Conservation (phyloP, 2,329 filamentous ascomycete species). For the Pseudocercospora pini-densiflorae region DNA sequence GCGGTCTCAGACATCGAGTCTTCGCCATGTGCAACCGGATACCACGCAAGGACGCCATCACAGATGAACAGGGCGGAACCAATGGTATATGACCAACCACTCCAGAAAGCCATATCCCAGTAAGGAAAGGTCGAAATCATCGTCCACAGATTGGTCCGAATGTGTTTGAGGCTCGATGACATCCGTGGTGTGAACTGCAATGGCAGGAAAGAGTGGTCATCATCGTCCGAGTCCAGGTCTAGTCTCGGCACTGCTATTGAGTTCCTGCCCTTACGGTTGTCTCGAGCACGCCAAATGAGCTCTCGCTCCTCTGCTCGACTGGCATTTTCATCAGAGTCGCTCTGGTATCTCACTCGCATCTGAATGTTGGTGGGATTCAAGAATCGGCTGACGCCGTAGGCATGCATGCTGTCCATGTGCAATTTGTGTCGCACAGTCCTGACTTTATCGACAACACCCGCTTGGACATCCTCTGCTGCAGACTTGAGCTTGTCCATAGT, state of each 20-base stretch:
- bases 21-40: constrained; percentile 27
- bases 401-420: constrained; percentile 21
- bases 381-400: constrained; percentile 19
- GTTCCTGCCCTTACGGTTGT: constrained; percentile 33
- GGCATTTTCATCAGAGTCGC: constrained; percentile 15
- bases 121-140: constrained; percentile 38
- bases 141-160: constrained; percentile 18
- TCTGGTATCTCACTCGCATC: constrained; percentile 22
- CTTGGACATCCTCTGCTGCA: constrained; percentile 20
- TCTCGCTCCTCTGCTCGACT: constrained; percentile 20
- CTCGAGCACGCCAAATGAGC: constrained; percentile 32
- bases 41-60: constrained; percentile 32
- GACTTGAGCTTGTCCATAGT: constrained; percentile 22
- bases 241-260: constrained; percentile 29
- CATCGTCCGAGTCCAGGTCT: constrained; percentile 6
- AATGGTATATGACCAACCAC: constrained; percentile 33
- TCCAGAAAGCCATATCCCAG: constrained; percentile 40
- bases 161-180: constrained; percentile 16
- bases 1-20: constrained; percentile 23
- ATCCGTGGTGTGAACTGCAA: constrained; percentile 24
- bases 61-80: constrained; percentile 37
- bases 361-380: constrained; percentile 28
- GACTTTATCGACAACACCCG: constrained; percentile 24
- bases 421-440: constrained; percentile 17
- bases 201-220: constrained; percentile 17